Evolutionary conservation across 768 basidiomycete species (phyloP).

Genomic region (Pseudohyphozyma bogoriensis): DNA sequence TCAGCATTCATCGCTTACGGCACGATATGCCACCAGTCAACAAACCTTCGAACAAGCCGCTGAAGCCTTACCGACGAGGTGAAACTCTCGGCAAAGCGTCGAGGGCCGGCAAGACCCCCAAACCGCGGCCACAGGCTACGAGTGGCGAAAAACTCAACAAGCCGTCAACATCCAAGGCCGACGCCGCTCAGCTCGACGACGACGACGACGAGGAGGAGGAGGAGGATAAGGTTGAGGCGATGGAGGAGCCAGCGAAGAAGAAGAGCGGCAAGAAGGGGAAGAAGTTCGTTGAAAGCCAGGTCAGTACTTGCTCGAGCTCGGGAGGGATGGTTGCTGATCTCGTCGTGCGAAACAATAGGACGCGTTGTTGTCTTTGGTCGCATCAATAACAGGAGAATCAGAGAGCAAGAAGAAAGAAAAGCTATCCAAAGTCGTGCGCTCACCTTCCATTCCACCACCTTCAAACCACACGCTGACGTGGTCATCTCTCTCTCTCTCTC

Average conservation of each 20-base stretch:
- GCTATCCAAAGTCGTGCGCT: not conserved
- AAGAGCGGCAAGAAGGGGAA: constrained; percentile 2
- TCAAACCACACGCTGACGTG: not conserved
- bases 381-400: not conserved
- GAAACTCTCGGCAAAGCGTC: not conserved
- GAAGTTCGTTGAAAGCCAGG: constrained; percentile 6
- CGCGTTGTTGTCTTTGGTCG: not conserved
- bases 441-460: not conserved
- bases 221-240: not conserved
- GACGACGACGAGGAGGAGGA: constrained; percentile 1
- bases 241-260: not conserved
- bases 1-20: too few relatives aligned
- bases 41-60: too few relatives aligned
- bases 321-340: not conserved
- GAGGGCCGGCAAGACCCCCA: not conserved
- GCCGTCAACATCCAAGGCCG: not conserved
- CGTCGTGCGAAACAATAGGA: not conserved
- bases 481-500: not conserved
- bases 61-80: not conserved
- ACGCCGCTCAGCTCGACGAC: not conserved
- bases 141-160: too few relatives aligned
- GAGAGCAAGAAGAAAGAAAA: not conserved
- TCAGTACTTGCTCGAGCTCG: not conserved
- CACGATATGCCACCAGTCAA: too few relatives aligned
- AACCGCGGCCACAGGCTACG: not conserved